phyloP scores from a whole-genome alignment of 441 rosid species.

The Viola pubescens region DNA sequence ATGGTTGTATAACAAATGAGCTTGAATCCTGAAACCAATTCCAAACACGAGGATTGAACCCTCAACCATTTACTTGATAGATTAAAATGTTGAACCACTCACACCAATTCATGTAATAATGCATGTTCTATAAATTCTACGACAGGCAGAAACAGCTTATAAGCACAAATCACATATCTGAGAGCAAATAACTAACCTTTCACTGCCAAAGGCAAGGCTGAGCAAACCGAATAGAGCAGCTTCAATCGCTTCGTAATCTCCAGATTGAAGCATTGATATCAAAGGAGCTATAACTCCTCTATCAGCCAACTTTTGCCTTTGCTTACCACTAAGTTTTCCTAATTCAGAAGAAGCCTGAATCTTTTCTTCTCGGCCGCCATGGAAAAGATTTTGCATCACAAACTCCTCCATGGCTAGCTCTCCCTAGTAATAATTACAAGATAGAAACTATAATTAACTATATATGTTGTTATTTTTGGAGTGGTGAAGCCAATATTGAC shows the following conservation, averaged over 20 bases:
- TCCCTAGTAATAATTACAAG: not conserved
- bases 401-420: slow-evolving; percentile 43
- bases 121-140: not conserved
- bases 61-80: not conserved
- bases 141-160: not conserved
- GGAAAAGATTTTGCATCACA: slow-evolving; percentile 40
- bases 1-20: not conserved
- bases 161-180: not conserved
- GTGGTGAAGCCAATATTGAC: slow-evolving; percentile 7
- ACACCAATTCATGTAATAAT: not conserved
- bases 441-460: not conserved
- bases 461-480: not conserved
- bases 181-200: slow-evolving; percentile 35
- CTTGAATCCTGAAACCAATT: not conserved
- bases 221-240: slow-evolving; percentile 67
- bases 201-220: slow-evolving; percentile 80
- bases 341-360: slow-evolving; percentile 57
- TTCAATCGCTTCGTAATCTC: slow-evolving; percentile 50
- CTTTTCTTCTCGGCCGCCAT: slow-evolving; percentile 40
- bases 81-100: not conserved
- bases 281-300: slow-evolving; percentile 56
- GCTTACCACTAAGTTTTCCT: slow-evolving; percentile 39
- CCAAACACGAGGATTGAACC: too few species aligned
- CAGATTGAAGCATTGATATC: slow-evolving; percentile 58
- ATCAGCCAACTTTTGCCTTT: slow-evolving; percentile 57